Conservation (phyloP, 2,329 filamentous ascomycete genomes). For the Colletotrichum gloeosporioides region DNA sequence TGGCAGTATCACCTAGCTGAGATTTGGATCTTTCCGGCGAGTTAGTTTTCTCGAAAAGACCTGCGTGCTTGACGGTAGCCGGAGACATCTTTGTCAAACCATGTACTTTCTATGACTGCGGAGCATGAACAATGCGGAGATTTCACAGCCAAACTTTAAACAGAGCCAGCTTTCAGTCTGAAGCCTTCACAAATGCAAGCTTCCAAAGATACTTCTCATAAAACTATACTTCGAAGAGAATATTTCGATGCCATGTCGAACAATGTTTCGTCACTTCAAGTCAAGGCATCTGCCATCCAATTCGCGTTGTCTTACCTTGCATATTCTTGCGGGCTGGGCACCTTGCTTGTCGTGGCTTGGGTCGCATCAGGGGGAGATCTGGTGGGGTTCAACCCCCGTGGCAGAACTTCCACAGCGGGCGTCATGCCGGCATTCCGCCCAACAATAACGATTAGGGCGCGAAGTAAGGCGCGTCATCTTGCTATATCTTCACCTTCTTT, state of each 20-base stretch:
- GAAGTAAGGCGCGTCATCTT: background rate
- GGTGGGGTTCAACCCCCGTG: background rate
- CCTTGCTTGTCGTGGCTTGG: background rate
- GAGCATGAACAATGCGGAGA: background rate
- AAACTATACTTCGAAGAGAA: background rate
- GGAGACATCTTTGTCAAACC: background rate
- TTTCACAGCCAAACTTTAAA: background rate
- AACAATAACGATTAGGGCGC: background rate
- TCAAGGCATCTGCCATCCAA: background rate
- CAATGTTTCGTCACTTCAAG: fast-evolving
- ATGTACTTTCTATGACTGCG: background rate
- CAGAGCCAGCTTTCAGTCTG: background rate
- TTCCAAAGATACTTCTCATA: background rate
- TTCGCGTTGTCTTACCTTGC: background rate
- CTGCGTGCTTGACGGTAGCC: background rate
- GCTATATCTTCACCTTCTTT: background rate
- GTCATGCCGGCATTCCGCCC: background rate
- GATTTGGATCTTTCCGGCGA: background rate
- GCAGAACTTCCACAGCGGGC: background rate
- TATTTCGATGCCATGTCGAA: background rate
- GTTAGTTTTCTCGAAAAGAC: fast-evolving
- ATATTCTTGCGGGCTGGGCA: background rate
- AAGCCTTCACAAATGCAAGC: background rate
- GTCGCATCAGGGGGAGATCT: background rate
- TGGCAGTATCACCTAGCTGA: background rate